Base-by-base conservation (phyloP, 2,329 filamentous ascomycete genomes). In the Fusarium sambucinum region DNA sequence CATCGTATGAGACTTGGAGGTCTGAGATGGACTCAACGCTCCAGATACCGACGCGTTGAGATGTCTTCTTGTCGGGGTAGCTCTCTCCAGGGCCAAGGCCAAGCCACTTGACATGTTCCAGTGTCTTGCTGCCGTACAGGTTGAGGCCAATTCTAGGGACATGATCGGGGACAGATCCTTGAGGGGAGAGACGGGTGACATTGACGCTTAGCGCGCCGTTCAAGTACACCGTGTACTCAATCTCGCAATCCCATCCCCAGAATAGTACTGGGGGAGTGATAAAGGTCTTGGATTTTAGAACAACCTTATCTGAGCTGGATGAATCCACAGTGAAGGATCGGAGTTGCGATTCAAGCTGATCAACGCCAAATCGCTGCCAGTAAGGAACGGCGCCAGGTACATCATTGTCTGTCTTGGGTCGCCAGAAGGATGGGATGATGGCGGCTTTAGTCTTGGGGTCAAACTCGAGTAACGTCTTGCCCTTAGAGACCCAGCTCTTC, bases 381-480 rank as follows among this genome's bases (percentile, higher is more conserved):
- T 90, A 86, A 7, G 82, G 83, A 5, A 85, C 81, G 13, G 86
- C 85, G 17, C 77, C 73, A 0, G 85, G 82, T 0, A 80, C 78
- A 71, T 92, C 89, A 70, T 92, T 92, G 75, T 92, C 87, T 0
- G 89, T 91, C 16, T 85, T 83, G 0, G 89, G 86, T 6, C 89
- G 86, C 84, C 88, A 91, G 77, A 91, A 87, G 8, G 81, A 80
- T 2, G 86, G 81, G 11, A 76, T 70, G 17, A 83, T 75, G 23
- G 80, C 82, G 5, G 77, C 75, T 10, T 75, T 69, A 5, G 77
- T 78, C 35, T 64, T 73, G 1, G 82, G 77, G 47, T 80, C 76
- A 1, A 71, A 50, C 10, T 71, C 77, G 13, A 85, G 74, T 1
- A 85, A 63, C 0, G 75, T 48, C 33, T 75, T 66, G 53, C 76